Base-by-base conservation (phyloP, 2,329 filamentous ascomycete genomes). In the Fusarium virguliforme region DNA sequence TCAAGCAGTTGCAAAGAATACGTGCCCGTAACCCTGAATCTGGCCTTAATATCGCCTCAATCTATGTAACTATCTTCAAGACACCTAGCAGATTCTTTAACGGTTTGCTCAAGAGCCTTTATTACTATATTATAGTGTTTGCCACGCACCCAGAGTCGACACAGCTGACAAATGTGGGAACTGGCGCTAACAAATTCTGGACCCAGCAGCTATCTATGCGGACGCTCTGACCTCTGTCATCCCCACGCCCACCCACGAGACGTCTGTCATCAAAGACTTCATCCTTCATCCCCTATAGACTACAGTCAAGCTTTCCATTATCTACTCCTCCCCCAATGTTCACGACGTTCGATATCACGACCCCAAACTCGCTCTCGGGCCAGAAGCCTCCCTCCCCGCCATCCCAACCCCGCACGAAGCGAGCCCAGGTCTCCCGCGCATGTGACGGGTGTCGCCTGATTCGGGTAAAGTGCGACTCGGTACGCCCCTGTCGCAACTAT, bases 391-490 rank as follows among this genome's bases (percentile, higher is more conserved):
- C 60, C 13, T 66, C 72, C 4, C 68, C 68, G 10, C 62, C 64
- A 24, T 63, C 68, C 30, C 72, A 76, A 57, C 71, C 68, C 43
- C 74, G 75, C 37, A 64, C 73, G n/a, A 78, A 78, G 58, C 68
- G 77, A 46, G 74, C 71, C 35, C 77, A 78, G 15, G 77, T 78
- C 58, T 75, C 77, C 3, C 66, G 77, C 4, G 77, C 77, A 8
- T 78, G 77, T 55, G 77, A 78, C 61, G 78, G 76, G 76, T 78
- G 77, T 68, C 77, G 76, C 10, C 68, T 77, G 18, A 72, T 71
- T 6, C 69, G 77, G 28, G 73, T 78, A 46, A 78, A 78, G 30
- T 78, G 77, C 59, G 77, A 78, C 56, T 70, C 73, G 6, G 70
- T 72, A 3, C 40, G 75, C n/a, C 76, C 76, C 2, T 78, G 76